Evolutionary conservation across 2,329 filamentous ascomycete species (phyloP).

Genomic region (Ambrosiella beaveri): DNA sequence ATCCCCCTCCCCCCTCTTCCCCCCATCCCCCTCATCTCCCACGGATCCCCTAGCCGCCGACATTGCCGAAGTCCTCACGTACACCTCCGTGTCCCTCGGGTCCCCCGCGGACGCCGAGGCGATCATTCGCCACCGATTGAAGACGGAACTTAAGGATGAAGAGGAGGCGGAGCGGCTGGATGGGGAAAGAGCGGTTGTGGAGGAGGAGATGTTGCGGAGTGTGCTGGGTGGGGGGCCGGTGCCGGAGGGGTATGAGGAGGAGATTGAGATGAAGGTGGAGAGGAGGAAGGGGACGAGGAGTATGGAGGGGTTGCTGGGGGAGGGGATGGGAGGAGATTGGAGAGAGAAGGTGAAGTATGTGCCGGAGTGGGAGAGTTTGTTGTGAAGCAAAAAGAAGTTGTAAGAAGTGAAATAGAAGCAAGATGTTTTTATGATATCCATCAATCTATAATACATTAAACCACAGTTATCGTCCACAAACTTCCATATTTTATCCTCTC

Average conservation of each 20-base stretch:
- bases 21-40: background rate
- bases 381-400: background rate
- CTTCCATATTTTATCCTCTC: background rate
- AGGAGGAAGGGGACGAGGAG: constrained; percentile 18
- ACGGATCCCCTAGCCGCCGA: constrained; percentile 12
- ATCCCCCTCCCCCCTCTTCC: constrained; percentile 6
- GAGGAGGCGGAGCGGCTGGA: constrained; percentile 28
- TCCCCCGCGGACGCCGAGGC: constrained; percentile 22
- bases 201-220: constrained; percentile 30
- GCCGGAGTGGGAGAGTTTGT: constrained; percentile 27
- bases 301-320: constrained; percentile 14
- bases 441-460: background rate
- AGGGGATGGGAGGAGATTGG: constrained; percentile 20
- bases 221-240: constrained; percentile 24
- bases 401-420: constrained; percentile 3
- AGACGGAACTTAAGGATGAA: constrained; percentile 26
- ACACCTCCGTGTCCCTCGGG: constrained; percentile 25
- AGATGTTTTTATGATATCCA: background rate
- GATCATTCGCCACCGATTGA: constrained; percentile 24
- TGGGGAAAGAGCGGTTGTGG: constrained; percentile 22
- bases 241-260: constrained; percentile 20
- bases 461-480: background rate
- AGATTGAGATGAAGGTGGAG: background rate
- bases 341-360: constrained; percentile 21
- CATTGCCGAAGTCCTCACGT: constrained; percentile 23